These are phyloP conservation scores for Amoebophrya sp. DNA, from an alignment of 169 alveolate species.

Conservation along the genomic window DNA sequence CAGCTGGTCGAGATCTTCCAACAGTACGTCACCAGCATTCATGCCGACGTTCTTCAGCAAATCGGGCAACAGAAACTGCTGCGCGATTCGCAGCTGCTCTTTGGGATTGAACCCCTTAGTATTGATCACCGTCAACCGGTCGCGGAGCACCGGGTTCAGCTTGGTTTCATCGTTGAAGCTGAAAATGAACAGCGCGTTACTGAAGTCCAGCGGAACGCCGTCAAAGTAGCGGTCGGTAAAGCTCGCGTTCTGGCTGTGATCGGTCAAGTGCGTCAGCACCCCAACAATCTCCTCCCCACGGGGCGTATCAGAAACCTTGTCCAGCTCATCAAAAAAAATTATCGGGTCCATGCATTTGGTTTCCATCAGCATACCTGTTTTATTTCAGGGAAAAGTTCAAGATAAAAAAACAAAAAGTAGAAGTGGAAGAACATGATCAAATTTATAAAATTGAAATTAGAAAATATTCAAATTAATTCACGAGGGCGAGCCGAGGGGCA, in stretches of 20 bases:
- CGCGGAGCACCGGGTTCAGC: not conserved
- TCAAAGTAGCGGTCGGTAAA: constrained; percentile 23
- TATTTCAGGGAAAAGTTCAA: too few species aligned
- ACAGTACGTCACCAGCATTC: not conserved
- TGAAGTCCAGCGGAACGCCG: not conserved
- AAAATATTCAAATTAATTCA: too few species aligned
- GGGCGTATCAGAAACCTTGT: not conserved
- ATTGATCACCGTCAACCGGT: not conserved
- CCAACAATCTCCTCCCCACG: not conserved
- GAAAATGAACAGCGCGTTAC: not conserved
- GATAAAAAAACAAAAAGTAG: too few species aligned
- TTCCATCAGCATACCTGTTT: not conserved
- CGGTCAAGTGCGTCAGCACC: not conserved
- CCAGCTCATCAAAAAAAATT: constrained; percentile 3
- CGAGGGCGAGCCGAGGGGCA: not conserved
- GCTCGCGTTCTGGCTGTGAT: not conserved
- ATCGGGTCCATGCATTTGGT: not conserved
- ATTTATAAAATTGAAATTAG: too few species aligned
- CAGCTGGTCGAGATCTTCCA: not conserved
- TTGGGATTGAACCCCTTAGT: not conserved
- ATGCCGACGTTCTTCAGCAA: not conserved
- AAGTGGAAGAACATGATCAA: too few species aligned
- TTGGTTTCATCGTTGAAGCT: not conserved
- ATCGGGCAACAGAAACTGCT: not conserved
- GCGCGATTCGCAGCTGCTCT: not conserved